Conservation (phyloP, 225 moss, liverwort and hornwort species). For the Pseudoscleropodium purum region DNA sequence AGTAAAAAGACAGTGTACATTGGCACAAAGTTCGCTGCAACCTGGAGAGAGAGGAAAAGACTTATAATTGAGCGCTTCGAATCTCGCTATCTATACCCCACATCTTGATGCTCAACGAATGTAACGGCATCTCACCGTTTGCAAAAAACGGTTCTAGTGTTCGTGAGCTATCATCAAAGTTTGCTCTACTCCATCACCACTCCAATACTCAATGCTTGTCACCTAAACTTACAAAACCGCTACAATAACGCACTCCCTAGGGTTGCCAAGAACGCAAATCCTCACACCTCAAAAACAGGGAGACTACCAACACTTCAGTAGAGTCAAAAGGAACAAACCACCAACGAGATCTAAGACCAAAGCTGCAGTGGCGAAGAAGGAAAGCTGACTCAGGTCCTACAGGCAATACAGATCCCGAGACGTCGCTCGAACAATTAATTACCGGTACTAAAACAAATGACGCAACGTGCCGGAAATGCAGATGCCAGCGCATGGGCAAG, state of each 20-base stretch:
- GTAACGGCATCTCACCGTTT: neutral
- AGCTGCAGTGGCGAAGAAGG: neutral
- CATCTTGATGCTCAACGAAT: neutral
- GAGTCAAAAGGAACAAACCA: neutral
- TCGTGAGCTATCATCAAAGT: neutral
- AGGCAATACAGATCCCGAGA: neutral
- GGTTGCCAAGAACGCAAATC: neutral
- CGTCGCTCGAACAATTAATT: neutral
- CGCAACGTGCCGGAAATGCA: neutral
- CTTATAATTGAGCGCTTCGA: neutral
- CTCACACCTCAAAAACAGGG: neutral
- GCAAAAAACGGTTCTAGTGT: slow-evolving; percentile 5
- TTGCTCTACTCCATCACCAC: neutral
- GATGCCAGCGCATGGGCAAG: neutral
- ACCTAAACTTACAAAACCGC: neutral
- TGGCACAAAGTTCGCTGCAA: neutral
- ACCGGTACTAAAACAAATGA: neutral
- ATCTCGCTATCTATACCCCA: neutral
- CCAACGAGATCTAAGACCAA: neutral
- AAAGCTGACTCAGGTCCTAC: neutral
- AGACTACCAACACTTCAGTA: neutral
- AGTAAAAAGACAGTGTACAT: neutral
- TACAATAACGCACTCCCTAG: neutral
- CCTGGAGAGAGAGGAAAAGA: neutral
- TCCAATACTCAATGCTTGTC: neutral